Base-by-base conservation (phyloP, 352 stramenopile genomes). In the Albugo candida region DNA sequence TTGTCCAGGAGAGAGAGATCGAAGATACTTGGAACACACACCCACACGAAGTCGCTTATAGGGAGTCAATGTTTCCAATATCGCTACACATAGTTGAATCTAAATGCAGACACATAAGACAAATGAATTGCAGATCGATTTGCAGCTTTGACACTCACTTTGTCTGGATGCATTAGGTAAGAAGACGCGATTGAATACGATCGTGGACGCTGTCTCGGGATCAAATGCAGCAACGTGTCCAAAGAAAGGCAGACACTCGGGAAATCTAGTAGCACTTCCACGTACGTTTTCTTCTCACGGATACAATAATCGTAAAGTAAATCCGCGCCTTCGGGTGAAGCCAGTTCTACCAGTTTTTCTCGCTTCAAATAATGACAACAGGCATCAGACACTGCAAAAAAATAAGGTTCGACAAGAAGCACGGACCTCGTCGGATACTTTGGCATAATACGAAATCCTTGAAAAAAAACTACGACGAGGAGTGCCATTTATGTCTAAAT, bases 251-350 rank as follows among this genome's bases (percentile, higher is more conserved):
- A 52, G 11, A 80, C 69, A 24, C 75, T 93, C 0, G 67, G 63
- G 39, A 97, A 96, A 48, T 96, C 84, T 11, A 58, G 45, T 11
- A 96, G 57, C 11, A 81, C 74, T 39, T 97, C 88, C 12, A 67
- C 65, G 51, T 93, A 92, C 27, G 74, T 93, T 49, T 92, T 84
- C 50, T 88, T 87, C 53, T 96, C 87, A 19, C 79, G 75, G 36
- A 91, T 87, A 62, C 80, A 92, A 58, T 96, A 97, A 53, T 94
- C 78, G 53, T 93, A 84, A n/a, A 95, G 74, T 27, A 96, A 57
- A 47, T 97, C 88, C 0, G 78, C 80, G 27, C 88, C 88, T 36
- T 83, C 78, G 1, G 81, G 66, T 12, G 79, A 93, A 6, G 72
- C 63, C 6, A 97, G 59, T 51, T 96, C 87, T 31, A 85, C 54